These are phyloP conservation scores for Aspergillus transmontanensis DNA, from an alignment of 2,329 filamentous ascomycete genomes.

Conservation along the genomic window DNA sequence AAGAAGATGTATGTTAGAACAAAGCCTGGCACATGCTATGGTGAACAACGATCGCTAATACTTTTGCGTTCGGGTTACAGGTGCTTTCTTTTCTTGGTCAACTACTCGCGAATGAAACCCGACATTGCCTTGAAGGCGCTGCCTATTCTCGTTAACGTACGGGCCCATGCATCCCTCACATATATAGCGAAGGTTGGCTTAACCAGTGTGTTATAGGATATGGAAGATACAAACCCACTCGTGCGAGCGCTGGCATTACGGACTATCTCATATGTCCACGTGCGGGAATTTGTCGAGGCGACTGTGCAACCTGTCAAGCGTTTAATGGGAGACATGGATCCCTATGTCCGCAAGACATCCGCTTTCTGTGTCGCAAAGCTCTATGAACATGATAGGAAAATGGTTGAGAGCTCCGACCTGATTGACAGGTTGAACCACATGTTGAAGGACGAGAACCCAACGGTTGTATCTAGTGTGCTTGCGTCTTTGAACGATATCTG, in stretches of 20 bases:
- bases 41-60: slow-evolving; percentile 7
- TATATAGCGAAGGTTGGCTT: background rate
- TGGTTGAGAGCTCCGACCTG: slow-evolving; percentile 87
- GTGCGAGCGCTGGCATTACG: slow-evolving; percentile 89
- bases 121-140: slow-evolving; percentile 93
- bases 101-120: slow-evolving; percentile 92
- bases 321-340: slow-evolving; percentile 81
- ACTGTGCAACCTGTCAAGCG: slow-evolving; percentile 82
- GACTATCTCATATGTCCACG: slow-evolving; percentile 97
- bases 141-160: slow-evolving; percentile 78
- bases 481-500: slow-evolving; percentile 95
- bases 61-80: slow-evolving; percentile 49
- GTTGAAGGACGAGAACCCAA: slow-evolving; percentile 93
- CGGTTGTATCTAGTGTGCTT: slow-evolving; percentile 91
- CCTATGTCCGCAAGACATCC: slow-evolving; percentile 96
- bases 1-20: slow-evolving; percentile 83
- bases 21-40: background rate
- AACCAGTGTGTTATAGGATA: slow-evolving; percentile 62
- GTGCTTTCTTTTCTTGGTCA: slow-evolving; percentile 97
- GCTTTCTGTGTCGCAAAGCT: slow-evolving; percentile 96
- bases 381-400: slow-evolving; percentile 89
- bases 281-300: slow-evolving; percentile 91
- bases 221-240: slow-evolving; percentile 89
- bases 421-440: slow-evolving; percentile 90
- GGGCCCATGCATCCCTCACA: slow-evolving; percentile 23